Evolutionary conservation across 805 yeast genomes (phyloP), one percentile per base, ranked within the genome.

Genomic region (Aciculoconidium aculeatum): DNA sequence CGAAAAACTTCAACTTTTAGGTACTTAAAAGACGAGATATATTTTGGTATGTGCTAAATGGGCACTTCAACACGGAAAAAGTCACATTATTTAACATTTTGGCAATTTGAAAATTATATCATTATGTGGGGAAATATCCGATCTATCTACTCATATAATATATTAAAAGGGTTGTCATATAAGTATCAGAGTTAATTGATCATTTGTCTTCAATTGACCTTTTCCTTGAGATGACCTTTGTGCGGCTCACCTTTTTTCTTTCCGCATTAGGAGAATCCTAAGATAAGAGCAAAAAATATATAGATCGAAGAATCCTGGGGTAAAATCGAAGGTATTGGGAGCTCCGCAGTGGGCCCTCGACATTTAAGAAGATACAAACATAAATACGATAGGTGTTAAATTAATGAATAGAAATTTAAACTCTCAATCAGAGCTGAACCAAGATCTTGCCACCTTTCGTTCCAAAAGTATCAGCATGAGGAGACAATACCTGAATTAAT

Each of bases 191-290:
- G 8, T 8, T 18, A 18, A 18, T 18, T n/a, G 10, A 18, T n/a
- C 10, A 8, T 18, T n/a, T 8, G n/a, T 8, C n/a, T n/a, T n/a
- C 8, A 8, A 8, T 18, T 8, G 21, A 8, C 10, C n/a, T 8
- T 18, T 18, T 24, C 11, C 19, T 20, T 18, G 34, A 26, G 35
- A 31, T 31, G 35, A 26, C 35, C 35, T 27, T 26, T 31, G 31
- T 31, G 35, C 35, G 35, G 35, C 35, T 26, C 35, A 18, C 7
- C 6, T n/a, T 16, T 11, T 5, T 9, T 10, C 14, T 12, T 11
- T 4, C 32, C 33, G 12, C 16, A 20, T 24, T 16, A 4, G 33
- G 33, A 19, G n/a, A n/a, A n/a, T n/a, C n/a, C n/a, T n/a, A n/a
- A n/a, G n/a, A n/a, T n/a, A n/a, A n/a, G n/a, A n/a, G n/a, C n/a